Evolutionary conservation across 805 yeast genomes (phyloP).

Genomic region (Ogataea chonburiensis): DNA sequence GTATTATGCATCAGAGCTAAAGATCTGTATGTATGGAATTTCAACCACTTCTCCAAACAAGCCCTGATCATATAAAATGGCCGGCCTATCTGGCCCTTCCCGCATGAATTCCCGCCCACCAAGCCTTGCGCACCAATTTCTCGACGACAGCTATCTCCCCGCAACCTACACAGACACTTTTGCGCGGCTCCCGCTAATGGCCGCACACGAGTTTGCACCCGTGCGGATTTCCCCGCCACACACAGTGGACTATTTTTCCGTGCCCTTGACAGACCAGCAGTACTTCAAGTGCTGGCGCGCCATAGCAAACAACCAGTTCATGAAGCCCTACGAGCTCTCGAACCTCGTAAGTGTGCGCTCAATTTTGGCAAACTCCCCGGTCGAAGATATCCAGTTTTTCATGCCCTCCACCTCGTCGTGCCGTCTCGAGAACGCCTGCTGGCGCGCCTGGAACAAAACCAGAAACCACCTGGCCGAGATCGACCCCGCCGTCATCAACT

Average conservation of each 20-base stretch:
- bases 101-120: too few species aligned
- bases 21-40: slow-evolving; percentile 9
- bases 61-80: not conserved
- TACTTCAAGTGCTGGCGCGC: slow-evolving; percentile 43
- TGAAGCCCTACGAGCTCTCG: slow-evolving; percentile 35
- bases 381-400: slow-evolving; percentile 35
- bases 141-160: slow-evolving; percentile 32
- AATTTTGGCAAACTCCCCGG: slow-evolving; percentile 23
- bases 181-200: slow-evolving; percentile 27
- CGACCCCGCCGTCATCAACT: slow-evolving; percentile 46
- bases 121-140: slow-evolving; percentile 29
- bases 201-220: slow-evolving; percentile 15
- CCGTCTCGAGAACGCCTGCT: slow-evolving; percentile 77
- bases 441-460: slow-evolving; percentile 95
- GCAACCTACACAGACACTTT: slow-evolving; percentile 22
- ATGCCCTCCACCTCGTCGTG: slow-evolving; percentile 36
- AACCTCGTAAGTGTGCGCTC: slow-evolving; percentile 28
- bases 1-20: slow-evolving; percentile 3
- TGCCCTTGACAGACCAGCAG: slow-evolving; percentile 35
- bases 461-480: slow-evolving; percentile 51
- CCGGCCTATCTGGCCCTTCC: too few species aligned
- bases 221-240: slow-evolving; percentile 21
- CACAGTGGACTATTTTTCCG: slow-evolving; percentile 43
- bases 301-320: slow-evolving; percentile 34
- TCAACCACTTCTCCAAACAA: slow-evolving; percentile 1